phyloP scores from a whole-genome alignment of 1,284 basidiomycete genomes.

The Tilletia walkeri region DNA sequence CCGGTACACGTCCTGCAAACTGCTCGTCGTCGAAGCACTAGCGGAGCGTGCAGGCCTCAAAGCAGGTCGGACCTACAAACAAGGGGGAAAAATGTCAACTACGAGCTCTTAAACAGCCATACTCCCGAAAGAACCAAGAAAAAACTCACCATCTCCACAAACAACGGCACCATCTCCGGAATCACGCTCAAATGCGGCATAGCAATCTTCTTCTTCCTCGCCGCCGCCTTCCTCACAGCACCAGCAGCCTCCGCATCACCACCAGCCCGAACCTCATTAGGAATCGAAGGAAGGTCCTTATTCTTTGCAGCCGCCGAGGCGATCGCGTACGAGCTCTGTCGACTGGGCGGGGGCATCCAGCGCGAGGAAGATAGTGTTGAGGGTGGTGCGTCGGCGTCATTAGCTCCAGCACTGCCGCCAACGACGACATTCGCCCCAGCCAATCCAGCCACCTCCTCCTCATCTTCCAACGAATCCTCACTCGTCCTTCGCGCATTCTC shows the following conservation, averaged over 20 bases:
- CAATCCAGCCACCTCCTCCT: neutral
- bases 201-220: slow-evolving; percentile 61
- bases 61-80: slow-evolving; percentile 27
- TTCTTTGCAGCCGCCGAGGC: slow-evolving; percentile 25
- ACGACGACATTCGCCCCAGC: no score
- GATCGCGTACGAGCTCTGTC: slow-evolving; percentile 28
- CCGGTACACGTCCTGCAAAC: slow-evolving; percentile 1
- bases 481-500: slow-evolving; percentile 8
- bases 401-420: neutral
- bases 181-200: slow-evolving; percentile 73
- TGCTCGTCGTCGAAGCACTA: slow-evolving; percentile 27
- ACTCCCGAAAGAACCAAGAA: no score
- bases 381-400: neutral
- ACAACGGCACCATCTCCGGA: slow-evolving; percentile 49
- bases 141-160: slow-evolving; percentile 43
- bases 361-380: slow-evolving; percentile 7
- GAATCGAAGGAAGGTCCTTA: slow-evolving; percentile 40
- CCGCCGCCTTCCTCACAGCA: slow-evolving; percentile 24
- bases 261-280: slow-evolving; percentile 18
- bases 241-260: slow-evolving; percentile 18
- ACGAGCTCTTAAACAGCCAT: no score
- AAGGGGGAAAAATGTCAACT: neutral
- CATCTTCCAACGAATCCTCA: slow-evolving; percentile 14
- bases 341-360: slow-evolving; percentile 32
- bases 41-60: slow-evolving; percentile 35